A percentile compares a stretch with the other conserved stretches of the same genome.
These are phyloP conservation scores for Phytophthora fragariae DNA, from an alignment of 352 stramenopile genomes.

Conservation along the genomic window DNA sequence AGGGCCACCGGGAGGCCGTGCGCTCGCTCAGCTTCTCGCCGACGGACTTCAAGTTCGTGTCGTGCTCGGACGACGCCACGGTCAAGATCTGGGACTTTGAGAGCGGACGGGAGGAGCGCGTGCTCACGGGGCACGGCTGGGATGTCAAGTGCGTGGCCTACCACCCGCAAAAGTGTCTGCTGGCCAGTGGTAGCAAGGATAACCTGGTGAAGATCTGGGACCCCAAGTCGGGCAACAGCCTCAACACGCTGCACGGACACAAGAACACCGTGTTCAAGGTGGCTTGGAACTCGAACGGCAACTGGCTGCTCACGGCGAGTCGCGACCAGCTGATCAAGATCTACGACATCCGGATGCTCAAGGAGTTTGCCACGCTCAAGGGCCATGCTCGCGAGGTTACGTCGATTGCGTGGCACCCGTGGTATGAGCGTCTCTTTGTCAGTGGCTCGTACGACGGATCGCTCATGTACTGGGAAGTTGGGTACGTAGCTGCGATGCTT, in stretches of 20 bases:
- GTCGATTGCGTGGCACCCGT: conserved; percentile 96
- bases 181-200: conserved; percentile 96
- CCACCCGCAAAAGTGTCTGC: conserved; percentile 94
- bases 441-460: conserved; percentile 97
- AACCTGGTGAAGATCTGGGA: conserved; percentile 99
- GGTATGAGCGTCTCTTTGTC: conserved; percentile 96
- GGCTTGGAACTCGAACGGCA: conserved; percentile 97
- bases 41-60: conserved; percentile 98
- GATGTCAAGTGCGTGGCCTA: conserved; percentile 98
- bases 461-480: conserved; percentile 98
- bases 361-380: conserved; percentile 95
- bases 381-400: conserved; percentile 97
- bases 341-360: conserved; percentile 98
- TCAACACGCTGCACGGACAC: conserved; percentile 97
- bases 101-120: conserved; percentile 92
- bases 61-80: conserved; percentile 96
- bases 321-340: conserved; percentile 99
- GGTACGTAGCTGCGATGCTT: conserved; percentile 50
- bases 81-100: conserved; percentile 95
- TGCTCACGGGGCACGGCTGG: conserved; percentile 97
- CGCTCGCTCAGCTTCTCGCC: conserved; percentile 96
- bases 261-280: conserved; percentile 99
- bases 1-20: conserved; percentile 92
- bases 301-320: conserved; percentile 97
- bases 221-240: conserved; percentile 91